Base-by-base conservation (phyloP, 768 basidiomycete genomes). In the Chalciporus piperatus region DNA sequence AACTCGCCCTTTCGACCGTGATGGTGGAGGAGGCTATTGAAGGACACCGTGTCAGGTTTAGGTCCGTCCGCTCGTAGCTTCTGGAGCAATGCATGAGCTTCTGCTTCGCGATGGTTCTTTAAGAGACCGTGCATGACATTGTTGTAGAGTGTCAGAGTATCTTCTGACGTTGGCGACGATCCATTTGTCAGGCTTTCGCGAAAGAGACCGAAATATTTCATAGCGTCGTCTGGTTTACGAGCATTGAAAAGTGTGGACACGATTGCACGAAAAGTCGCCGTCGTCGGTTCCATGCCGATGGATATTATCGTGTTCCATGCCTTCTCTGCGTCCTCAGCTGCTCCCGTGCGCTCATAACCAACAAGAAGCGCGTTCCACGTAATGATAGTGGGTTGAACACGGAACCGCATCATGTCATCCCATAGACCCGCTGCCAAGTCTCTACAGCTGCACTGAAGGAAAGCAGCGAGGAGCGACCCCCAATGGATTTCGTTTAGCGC, bases 11-110 rank as follows among this genome's bases (percentile, higher is more conserved):
- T 79, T 33, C 81, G 78, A 13, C 78, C 79, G 61, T 88, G 81
- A 59, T 87, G 82, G 12, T 76, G 75, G 45, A 98, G 71, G 59
- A 97, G 75, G 2, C 82, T 89, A 71, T 97, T 98, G 74, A 85
- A 87, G 2, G 91, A 83, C 42, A 85, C 73, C 23, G 89, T 71
- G 61, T 92, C 87, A 11, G 87, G 85, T 23, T 73, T 71, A 7
- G 86, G 85, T 1, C 86, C 85, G 6, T 62, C 56, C 37, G 37
- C 69, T 41, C 73, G 69, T 76, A 85, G 77, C 45, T 58, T 62
- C 33, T 71, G 58, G 37, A 85, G 61, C 37, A 85, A 50, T 8
- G 64, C 62, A 32, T 68, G 63, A 6, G 76, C 79, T 25, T 78
- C 74, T 2, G 59, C 50, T 30, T 75, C 66, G 33, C 68, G 74